phyloP scores from a whole-genome alignment of 768 basidiomycete genomes.

The Leccinum pellstonianum region DNA sequence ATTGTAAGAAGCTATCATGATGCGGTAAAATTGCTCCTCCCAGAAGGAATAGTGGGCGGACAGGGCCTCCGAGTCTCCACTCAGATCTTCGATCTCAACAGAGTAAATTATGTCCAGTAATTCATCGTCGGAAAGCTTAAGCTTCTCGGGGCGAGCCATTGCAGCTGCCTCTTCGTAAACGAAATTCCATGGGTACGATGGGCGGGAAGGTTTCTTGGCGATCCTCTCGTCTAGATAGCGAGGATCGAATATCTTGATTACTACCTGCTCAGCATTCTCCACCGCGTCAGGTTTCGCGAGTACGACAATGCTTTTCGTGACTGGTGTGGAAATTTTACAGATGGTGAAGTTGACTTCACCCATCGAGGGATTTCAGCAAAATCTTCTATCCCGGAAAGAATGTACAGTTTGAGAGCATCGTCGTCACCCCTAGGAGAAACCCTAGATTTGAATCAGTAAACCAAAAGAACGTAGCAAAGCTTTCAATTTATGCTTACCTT shows the following conservation, averaged over 20 bases:
- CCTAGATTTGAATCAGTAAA: not conserved
- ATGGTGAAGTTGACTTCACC: not conserved
- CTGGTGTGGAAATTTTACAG: not conserved
- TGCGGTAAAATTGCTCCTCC: not conserved
- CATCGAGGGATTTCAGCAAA: not conserved
- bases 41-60: not conserved
- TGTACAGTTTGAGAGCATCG: not conserved
- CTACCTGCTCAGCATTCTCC: not conserved
- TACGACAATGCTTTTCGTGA: not conserved
- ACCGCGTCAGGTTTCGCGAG: not conserved
- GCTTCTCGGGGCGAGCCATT: not conserved
- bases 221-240: no score
- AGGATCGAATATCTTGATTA: not conserved
- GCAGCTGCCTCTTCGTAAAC: not conserved
- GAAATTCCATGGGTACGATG: no score
- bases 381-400: not conserved
- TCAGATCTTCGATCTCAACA: not conserved
- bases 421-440: not conserved
- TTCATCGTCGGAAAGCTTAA: not conserved
- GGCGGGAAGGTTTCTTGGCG: no score
- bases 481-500: no score
- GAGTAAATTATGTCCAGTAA: not conserved
- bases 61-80: not conserved
- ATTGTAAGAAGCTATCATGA: not conserved
- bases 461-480: no score